Base-by-base conservation (phyloP, 306 rosid genomes). In the Vachellia collinsii region DNA sequence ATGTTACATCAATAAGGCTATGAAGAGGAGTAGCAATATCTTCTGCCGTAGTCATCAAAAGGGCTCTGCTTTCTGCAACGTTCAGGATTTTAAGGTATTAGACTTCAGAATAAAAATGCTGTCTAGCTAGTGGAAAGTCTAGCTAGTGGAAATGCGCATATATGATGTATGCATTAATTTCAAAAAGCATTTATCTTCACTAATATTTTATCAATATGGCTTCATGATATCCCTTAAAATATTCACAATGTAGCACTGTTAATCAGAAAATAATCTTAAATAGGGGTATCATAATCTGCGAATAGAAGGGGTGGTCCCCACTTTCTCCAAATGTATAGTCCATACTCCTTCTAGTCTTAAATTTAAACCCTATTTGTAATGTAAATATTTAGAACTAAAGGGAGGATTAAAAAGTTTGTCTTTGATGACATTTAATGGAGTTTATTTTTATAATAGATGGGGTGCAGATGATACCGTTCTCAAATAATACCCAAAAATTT, bases 1-100 rank as follows among this genome's bases (percentile, higher is more conserved):
- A 56, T 56, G 63, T 56, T 7, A 8, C 34, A 56, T 56, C 63
- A 56, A 56, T 8, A 56, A 56, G 29, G 8, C 34, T 56, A 20
- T 20, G 34, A 20, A 56, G 63, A 83, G 89, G 89, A 78, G 83
- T 83, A 65, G 80, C 83, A 56, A 89, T 79, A 59, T 90, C 97
- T 42, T 88, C 90, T 72, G 86, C 83, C 86, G 86, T 87, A 51
- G 88, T 82, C 86, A 82, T 89, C 82, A 94, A 58, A 81, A 94
- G 88, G 36, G 80, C 80, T 82, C 86, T 89, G 85, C 90, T 87
- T 79, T 88, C 92, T 89, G 86, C 79, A 80, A 56, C 38, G 79
- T 56, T 76, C 20, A 77, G 78, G 46, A 37, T 43, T 20, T 29
- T 13, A 44, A 44, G 7, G 58, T 7, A 70, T 75, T 74, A 69